Base-by-base conservation (phyloP, 768 basidiomycete genomes). In the Atractiella rhizophila region DNA sequence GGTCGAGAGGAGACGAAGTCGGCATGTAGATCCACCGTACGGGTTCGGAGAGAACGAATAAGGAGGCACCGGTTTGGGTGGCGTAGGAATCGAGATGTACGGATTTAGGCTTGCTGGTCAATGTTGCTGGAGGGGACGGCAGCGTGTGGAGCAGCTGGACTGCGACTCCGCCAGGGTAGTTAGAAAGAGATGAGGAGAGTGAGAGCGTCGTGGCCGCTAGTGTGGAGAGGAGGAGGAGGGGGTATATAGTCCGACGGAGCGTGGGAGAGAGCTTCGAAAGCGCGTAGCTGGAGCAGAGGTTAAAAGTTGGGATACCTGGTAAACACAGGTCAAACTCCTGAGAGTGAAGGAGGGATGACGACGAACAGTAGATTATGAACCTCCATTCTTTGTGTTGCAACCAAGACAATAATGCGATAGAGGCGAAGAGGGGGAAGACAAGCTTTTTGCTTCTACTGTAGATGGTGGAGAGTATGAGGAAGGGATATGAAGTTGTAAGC, bases 321-420 rank as follows among this genome's bases (percentile, higher is more conserved):
- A 10, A 4, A 9, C 26, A 37, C 15, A 6, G 13, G 20, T 10
- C 40, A 28, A 2, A 70, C 63, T 3, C 38, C 38, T 7, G 28
- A 35, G 11, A 51, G 16, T 1, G 71, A 74, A 13, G 71, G 57
- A 0, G 83, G 74, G 2, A 78, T 82, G 2, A 74, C 69, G 3
- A 85, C 57, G 85, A 0, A 94, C 68, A 15, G 72, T 96, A 96
- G 7, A 82, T 67, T 42, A 96, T 64, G 59, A 98, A 98, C 6
- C 91, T 69, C 91, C 91, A 98, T 59, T 98, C 91, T 56, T 98
- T 98, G 60, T 98, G 91, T 0, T 69, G 74, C 1, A 94, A 63
- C 24, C 55, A 62, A 54, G 82, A 85, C 56, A 96, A 68, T 3
- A 74, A 49, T 2, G 54, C 57, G 7, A 81, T 53, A 45, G 75